Conservation (phyloP, 2,329 filamentous ascomycete species). For the Monascus ruber region DNA sequence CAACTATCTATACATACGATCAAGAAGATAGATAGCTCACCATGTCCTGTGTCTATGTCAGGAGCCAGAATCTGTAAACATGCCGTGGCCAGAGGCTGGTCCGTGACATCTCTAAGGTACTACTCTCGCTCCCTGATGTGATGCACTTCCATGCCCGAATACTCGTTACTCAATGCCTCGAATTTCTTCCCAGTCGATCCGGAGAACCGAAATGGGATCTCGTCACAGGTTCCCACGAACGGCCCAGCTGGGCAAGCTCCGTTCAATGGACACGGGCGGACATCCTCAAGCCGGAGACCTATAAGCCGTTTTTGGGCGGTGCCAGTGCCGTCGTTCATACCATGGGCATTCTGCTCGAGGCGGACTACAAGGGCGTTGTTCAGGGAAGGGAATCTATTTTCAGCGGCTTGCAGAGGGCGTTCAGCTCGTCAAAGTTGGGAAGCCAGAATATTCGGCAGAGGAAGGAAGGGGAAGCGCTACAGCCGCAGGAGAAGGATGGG, state of each 20-base stretch:
- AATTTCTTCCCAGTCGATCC: constrained; percentile 55
- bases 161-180: constrained; percentile 1
- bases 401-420: constrained; percentile 64
- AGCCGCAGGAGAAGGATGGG: constrained; percentile 54
- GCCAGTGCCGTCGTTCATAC: constrained; percentile 84
- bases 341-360: constrained; percentile 92
- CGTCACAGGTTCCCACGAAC: constrained; percentile 57
- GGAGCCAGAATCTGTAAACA: constrained; percentile 79
- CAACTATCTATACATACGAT: no score
- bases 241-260: constrained; percentile 69
- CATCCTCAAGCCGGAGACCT: constrained; percentile 71
- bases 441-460: constrained; percentile 61
- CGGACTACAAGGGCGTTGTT: constrained; percentile 91
- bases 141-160: neutral
- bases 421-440: constrained; percentile 51
- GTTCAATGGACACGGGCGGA: constrained; percentile 85
- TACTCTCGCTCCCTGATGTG: constrained; percentile 1
- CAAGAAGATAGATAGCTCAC: no score
- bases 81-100: constrained; percentile 75
- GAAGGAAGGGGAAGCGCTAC: constrained; percentile 48
- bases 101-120: constrained; percentile 85
- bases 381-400: constrained; percentile 75
- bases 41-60: constrained; percentile 15
- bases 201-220: constrained; percentile 78
- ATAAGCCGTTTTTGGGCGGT: constrained; percentile 61